Evolutionary conservation across 2,329 filamentous ascomycete species (phyloP).

Genomic region (Ceratocystiopsis sp.): DNA sequence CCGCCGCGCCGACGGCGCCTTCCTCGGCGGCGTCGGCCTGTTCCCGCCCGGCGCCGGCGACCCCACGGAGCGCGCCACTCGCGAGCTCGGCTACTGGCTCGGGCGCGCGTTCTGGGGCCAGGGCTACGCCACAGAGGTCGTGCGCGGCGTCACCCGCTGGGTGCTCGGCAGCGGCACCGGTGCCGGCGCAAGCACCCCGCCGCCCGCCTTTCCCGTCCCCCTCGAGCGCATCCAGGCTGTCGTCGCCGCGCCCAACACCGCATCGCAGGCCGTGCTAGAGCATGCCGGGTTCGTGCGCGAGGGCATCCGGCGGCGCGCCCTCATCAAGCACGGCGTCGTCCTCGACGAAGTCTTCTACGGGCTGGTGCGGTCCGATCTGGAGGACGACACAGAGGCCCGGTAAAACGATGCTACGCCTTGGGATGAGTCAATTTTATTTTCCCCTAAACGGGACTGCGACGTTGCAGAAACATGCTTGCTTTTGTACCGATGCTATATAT

Average conservation of each 20-base stretch:
- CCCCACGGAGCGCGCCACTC: conserved; percentile 19
- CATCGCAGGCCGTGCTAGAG: conserved; percentile 24
- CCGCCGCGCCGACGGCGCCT: conserved; percentile 13
- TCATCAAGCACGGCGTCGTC: conserved; percentile 24
- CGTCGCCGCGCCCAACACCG: conserved; percentile 22
- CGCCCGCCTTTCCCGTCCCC: conserved; percentile 4
- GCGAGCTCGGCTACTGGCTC: conserved; percentile 34
- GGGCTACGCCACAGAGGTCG: conserved; percentile 26
- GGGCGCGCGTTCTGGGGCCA: conserved; percentile 25
- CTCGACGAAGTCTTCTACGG: conserved; percentile 22
- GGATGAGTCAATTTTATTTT: too few relatives aligned
- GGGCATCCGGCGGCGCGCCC: conserved; percentile 23
- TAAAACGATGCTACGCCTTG: too few relatives aligned
- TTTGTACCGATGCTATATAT: too few relatives aligned
- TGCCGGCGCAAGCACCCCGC: conserved; percentile 5
- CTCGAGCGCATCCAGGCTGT: conserved; percentile 25
- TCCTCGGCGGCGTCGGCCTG: conserved; percentile 26
- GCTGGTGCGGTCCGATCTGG: conserved; percentile 11
- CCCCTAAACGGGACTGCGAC: too few relatives aligned
- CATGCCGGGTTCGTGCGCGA: conserved; percentile 27
- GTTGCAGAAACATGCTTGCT: too few relatives aligned
- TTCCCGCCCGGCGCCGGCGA: conserved; percentile 17
- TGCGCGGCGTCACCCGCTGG: conserved; percentile 23
- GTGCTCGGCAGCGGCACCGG: conserved; percentile 16
- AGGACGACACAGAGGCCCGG: neutral